These are phyloP conservation scores for Scalesia atractyloides DNA, from an alignment of 129 eudicot species.

Conservation along the genomic window DNA sequence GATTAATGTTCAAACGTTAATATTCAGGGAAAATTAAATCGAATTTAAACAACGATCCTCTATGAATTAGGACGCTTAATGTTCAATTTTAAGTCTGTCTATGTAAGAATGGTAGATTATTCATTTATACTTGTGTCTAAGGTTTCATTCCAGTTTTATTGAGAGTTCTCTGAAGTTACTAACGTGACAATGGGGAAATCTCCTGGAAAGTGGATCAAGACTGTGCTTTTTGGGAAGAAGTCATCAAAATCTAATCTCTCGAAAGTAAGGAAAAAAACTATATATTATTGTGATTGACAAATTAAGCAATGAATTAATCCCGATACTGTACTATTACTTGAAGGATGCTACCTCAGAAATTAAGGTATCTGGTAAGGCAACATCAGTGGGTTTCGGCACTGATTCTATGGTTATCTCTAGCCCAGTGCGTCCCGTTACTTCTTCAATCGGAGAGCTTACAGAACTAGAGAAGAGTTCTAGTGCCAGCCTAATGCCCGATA, in stretches of 20 bases:
- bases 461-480: constrained; percentile 48
- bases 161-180: constrained; percentile 14
- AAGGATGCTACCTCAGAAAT: constrained; percentile 67
- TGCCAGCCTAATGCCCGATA: constrained; percentile 38
- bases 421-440: constrained; percentile 46
- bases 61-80: constrained; percentile 13
- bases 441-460: constrained; percentile 39
- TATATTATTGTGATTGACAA: constrained; percentile 14
- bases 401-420: constrained; percentile 52
- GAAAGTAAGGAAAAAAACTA: too few relatives aligned
- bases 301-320: constrained; percentile 24
- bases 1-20: background rate
- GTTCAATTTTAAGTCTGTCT: background rate
- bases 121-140: background rate
- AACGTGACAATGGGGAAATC: constrained; percentile 66
- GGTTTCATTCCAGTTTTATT: constrained; percentile 18
- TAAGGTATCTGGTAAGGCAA: constrained; percentile 51
- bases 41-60: background rate
- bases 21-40: background rate
- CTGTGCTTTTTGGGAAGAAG: constrained; percentile 82
- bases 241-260: constrained; percentile 63
- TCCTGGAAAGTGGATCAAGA: constrained; percentile 94
- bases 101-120: background rate
- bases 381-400: constrained; percentile 42
- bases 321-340: constrained; percentile 26